Evolutionary conservation across 2,329 filamentous ascomycete species (phyloP), one percentile per base, ranked within the genome.

Genomic region (Talaromyces amestolkiae): DNA sequence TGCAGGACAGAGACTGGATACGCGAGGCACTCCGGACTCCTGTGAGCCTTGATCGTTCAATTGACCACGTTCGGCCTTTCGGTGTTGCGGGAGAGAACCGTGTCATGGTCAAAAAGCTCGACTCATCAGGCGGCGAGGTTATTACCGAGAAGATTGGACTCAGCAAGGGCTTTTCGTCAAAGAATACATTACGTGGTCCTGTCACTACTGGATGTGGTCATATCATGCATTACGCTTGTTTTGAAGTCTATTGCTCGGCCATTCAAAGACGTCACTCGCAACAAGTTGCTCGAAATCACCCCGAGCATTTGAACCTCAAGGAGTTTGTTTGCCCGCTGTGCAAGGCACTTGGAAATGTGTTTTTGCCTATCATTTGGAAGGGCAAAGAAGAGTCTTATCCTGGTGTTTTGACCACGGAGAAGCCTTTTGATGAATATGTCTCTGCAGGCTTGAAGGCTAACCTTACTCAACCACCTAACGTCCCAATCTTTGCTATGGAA

Each of bases 171-270:
- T 99, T 96, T 73, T 90, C 92, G 2, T 83, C 88, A 7, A 82
- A 85, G 10, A 83, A 87, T 47, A 87, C 87, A 39, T 83, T 85
- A 33, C 83, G 86, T 19, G 95, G 93, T 0, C 91, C 94, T 0
- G 90, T 98, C 1, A 91, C 93, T 11, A 91, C 91, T 41, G 92
- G 94, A 10, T 99, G 95, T 77, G 95, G 95, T 2, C 95, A 99
- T 76, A 96, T 99, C 73, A 99, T 99, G 95, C 95, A 99, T 77
- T 98, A 91, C 76, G 88, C 87, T 70, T 99, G 95, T 79, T 99
- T 99, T 74, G 93, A 97, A 72, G 87, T 91, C 47, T 99, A 98
- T 74, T 90, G 92, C 69, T 87, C 91, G 54, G 92, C 94, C 3
- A 96, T 92, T 0, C 84, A 89, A 62, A 86, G 93, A 67, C 87